Evolutionary conservation across 495 filamentous ascomycete species (phyloP).

Genomic region (Penicillium egyptiacum): DNA sequence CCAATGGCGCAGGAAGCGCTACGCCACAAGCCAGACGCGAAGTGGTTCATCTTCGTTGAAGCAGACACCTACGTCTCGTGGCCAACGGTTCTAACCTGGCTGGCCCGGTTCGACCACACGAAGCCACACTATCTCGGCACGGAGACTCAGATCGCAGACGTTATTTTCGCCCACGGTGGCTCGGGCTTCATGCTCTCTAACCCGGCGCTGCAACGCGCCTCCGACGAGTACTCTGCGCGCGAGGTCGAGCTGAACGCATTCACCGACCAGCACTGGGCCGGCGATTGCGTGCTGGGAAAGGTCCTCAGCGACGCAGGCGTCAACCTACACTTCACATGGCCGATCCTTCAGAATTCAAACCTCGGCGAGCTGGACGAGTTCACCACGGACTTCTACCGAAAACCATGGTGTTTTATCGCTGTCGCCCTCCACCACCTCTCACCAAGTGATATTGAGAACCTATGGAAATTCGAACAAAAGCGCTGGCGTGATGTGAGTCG

Average conservation of each 20-base stretch:
- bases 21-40: slow-evolving; percentile 44
- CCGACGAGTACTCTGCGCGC: slow-evolving; percentile 46
- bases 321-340: slow-evolving; percentile 49
- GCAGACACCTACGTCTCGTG: slow-evolving; percentile 68
- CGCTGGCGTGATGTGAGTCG: slow-evolving; percentile 37
- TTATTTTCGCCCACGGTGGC: slow-evolving; percentile 66
- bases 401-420: slow-evolving; percentile 57
- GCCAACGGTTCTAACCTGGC: slow-evolving; percentile 59
- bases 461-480: slow-evolving; percentile 44
- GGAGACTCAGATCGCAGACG: slow-evolving; percentile 52
- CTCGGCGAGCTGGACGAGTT: slow-evolving; percentile 48
- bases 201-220: slow-evolving; percentile 48
- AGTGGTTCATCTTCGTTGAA: slow-evolving; percentile 71
- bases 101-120: slow-evolving; percentile 48
- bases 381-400: slow-evolving; percentile 38
- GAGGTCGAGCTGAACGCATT: slow-evolving; percentile 52
- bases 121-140: slow-evolving; percentile 61
- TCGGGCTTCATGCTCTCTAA: slow-evolving; percentile 66
- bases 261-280: slow-evolving; percentile 62
- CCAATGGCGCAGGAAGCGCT: slow-evolving; percentile 55
- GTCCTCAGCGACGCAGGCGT: slow-evolving; percentile 57
- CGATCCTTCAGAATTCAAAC: slow-evolving; percentile 52
- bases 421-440: slow-evolving; percentile 56
- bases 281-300: slow-evolving; percentile 63
- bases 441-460: slow-evolving; percentile 37